Base-by-base conservation (phyloP, 2,329 filamentous ascomycete species). In the Penicillium glabrum region DNA sequence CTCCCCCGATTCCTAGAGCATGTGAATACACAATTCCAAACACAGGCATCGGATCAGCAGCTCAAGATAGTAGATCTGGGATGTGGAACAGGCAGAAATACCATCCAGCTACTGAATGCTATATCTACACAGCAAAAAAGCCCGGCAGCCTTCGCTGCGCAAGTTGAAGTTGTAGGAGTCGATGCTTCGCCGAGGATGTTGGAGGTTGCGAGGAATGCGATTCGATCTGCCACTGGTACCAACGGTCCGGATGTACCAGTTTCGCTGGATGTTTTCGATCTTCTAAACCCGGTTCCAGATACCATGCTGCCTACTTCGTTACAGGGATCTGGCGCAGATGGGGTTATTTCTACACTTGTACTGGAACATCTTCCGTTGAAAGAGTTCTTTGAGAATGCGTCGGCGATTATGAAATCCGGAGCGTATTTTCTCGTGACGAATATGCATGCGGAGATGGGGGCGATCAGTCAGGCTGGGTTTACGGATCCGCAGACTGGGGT, bases 361-460 rank as follows among this genome's bases (percentile, higher is more conserved):
- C 70, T 88, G 10, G 86, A 89, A 67, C 86, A 89, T 69, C 74
- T 89, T 3, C 82, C 85, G 0, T 65, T 86, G 0, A 61, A 70
- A 0, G 83, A 79, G 65, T 88, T 88, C 72, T 88, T 89, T 69
- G 51, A 62, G 3, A 78, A 79, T 0, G 76, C 80, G 0, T 64
- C 75, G 1, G 61, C 64, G 11, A 70, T 83, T 1, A 69, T 88
- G 16, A 63, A 61, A 3, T 72, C 75, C 0, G 78, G 78, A 0
- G 85, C 82, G 0, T 70, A 80, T 47, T 72, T 86, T 5, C 73
- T 88, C 10, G 65, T 89, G n/a, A 88, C 85, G 1, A 89, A 88
- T 64, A 89, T 89, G 86, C 86, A 89, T 67, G 71, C 79, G 1
- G 82, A 87, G 3, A 88, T 89, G 85, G 86, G 85, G 1, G 60